Base-by-base conservation (phyloP, 179 eudicot genomes). In the Gypsophila paniculata region DNA sequence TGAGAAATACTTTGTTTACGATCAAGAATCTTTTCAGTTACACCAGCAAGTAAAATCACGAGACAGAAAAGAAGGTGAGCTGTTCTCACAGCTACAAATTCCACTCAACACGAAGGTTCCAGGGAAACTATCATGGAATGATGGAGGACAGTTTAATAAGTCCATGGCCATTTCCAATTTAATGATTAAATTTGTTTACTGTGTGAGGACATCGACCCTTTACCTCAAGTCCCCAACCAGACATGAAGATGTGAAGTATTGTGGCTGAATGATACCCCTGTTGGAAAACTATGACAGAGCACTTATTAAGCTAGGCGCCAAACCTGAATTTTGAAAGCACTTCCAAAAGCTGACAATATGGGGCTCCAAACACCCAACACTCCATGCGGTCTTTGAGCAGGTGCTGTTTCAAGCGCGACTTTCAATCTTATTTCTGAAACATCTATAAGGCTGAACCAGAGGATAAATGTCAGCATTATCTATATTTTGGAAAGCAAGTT, bases 321-420 rank as follows among this genome's bases (percentile, higher is more conserved):
- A 71, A 93, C 99, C 91, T 94, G 99, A 79, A 94, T 85, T 84
- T 90, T 94, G 65, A 94, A 92, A 60, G 97, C 97, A 83, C 88
- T 94, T 61, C 99, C 99, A 75, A 94, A 80, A 61, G 99, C 99
- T 42, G 99, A 94, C 72, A 94, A 80, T 72, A 94, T 71, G 65
- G 99, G 99, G 70, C 99, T 90, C 99, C 99, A 94, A 48, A 94
- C 91, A 39, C 99, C 99, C 69, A 94, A 83, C 58, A 90, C 93
- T 70, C 99, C 97, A 78, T 85, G 93, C 19, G 97, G 99, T 83
- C 99, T 88, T 81, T 91, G 89, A 73, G 91, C 96, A 53, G 99
- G 99, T 76, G 88, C 93, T 44, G 96, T 92, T 85, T 94, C 99
- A 79, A 94, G 76, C 53, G 96, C 86, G 61, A 92, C 84, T 83